phyloP scores from a whole-genome alignment of 305 asterid species.

The Solanum hybrid region DNA sequence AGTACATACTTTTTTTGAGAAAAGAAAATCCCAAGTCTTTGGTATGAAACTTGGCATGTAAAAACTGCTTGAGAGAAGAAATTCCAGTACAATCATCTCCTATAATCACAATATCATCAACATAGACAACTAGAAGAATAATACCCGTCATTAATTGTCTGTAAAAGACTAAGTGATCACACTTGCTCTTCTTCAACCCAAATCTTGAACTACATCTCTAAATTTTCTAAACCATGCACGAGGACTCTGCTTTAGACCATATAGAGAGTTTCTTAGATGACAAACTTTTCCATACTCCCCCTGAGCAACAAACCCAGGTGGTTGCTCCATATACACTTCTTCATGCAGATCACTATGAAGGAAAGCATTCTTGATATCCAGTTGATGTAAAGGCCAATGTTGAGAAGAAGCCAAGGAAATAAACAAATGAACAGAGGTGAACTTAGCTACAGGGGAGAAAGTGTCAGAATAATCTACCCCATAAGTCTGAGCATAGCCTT shows the following conservation, averaged over 20 bases:
- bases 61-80: neutral
- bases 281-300: no score
- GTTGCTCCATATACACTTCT: no score
- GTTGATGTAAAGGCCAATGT: no score
- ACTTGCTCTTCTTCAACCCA: neutral
- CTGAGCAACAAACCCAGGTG: no score
- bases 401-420: no score
- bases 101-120: neutral
- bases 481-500: no score
- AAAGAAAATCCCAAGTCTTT: neutral
- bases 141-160: no score
- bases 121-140: neutral
- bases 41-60: neutral
- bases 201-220: neutral
- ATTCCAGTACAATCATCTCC: neutral
- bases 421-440: no score
- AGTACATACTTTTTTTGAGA: neutral
- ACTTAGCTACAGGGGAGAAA: no score
- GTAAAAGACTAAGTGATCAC: neutral
- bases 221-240: neutral
- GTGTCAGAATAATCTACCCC: no score
- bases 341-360: no score
- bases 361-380: no score
- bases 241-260: neutral
- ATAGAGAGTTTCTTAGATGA: neutral